Evolutionary conservation across 2,329 filamentous ascomycete genomes (phyloP), one percentile per base, ranked within the genome.

Genomic region (Mycosphaerella sp.): DNA sequence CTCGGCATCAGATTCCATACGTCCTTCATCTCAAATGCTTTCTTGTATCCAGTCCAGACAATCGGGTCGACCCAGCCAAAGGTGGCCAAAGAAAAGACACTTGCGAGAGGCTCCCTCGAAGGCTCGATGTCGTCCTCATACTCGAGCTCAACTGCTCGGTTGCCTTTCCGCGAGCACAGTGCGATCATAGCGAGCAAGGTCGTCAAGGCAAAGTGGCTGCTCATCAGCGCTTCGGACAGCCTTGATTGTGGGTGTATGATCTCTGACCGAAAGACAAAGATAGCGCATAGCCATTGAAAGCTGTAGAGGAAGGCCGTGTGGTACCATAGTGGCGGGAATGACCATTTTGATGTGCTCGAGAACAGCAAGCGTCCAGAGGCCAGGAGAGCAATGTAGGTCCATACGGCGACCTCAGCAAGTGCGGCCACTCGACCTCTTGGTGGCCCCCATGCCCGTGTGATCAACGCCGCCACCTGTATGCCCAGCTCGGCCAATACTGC

Each of bases 11-110:
- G 71, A 64, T 97, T 96, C 93, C 93, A 98, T 2, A 98, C 88
- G 67, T 90, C 84, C 25, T 81, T 71, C 59, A 97, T 79, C 63
- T 94, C 89, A 56, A 94, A 79, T 0, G 89, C 82, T 66, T 88
- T 83, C 66, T 82, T 86, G 76, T 90, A 97, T 12, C 93, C 93
- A 60, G 86, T 83, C 82, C 85, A 89, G 39, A 98, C 84, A 58
- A 98, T 86, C 0, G 84, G 72, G 68, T 97, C 90, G 16, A 96
- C 82, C 93, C 93, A 98, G 16, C 81, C 76, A 67, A 96, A 98
- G 2, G 89, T 93, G 17, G 84, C 83, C 40, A 94, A 75, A 2
- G 93, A 97, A 56, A 97, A 81, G 6, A 97, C 72, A 66, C 91
- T 97, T 1, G 93, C 89, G 34, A 88, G 76, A 6, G 89, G 88